These are phyloP conservation scores for Diddensiella caesifluorescens DNA, from an alignment of 805 yeast species.

Conservation along the genomic window DNA sequence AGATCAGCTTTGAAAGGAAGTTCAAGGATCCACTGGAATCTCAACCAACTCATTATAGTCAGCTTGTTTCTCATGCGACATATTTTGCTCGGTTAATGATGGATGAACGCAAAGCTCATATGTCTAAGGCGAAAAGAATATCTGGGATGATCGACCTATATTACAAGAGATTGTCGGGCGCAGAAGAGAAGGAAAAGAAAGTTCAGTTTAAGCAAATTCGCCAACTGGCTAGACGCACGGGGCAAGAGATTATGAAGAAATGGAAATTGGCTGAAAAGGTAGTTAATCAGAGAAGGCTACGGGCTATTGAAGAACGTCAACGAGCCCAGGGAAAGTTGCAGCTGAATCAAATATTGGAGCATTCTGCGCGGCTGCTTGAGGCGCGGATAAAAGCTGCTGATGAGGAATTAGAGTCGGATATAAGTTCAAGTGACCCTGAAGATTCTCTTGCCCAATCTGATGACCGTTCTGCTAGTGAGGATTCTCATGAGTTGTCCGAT, in stretches of 20 bases:
- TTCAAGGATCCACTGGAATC: constrained; percentile 46
- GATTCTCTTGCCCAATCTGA: constrained; percentile 31
- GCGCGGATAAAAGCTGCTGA: constrained; percentile 54
- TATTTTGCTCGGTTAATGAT: constrained; percentile 64
- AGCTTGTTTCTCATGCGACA: constrained; percentile 69
- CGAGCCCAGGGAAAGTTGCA: constrained; percentile 81
- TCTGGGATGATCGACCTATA: constrained; percentile 81
- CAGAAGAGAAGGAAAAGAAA: constrained; percentile 72
- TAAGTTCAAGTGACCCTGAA: constrained; percentile 25
- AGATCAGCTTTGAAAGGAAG: constrained; percentile 30
- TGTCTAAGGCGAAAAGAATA: constrained; percentile 62
- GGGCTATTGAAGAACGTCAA: constrained; percentile 59
- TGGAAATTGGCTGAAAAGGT: constrained; percentile 85
- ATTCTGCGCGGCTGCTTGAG: constrained; percentile 82
- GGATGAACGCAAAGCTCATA: constrained; percentile 58
- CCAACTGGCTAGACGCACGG: constrained; percentile 72
- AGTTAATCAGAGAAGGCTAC: constrained; percentile 68
- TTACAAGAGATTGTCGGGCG: constrained; percentile 81
- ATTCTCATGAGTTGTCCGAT: constrained; percentile 23
- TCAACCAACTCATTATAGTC: constrained; percentile 63
- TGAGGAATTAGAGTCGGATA: too few species aligned
- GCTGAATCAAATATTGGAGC: constrained; percentile 79
- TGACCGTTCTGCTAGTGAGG: constrained; percentile 34
- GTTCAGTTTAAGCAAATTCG: constrained; percentile 68
- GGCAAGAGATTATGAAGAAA: constrained; percentile 78